Conservation (phyloP, 2,329 filamentous ascomycete species). For the Gaeumannomyces sp. region DNA sequence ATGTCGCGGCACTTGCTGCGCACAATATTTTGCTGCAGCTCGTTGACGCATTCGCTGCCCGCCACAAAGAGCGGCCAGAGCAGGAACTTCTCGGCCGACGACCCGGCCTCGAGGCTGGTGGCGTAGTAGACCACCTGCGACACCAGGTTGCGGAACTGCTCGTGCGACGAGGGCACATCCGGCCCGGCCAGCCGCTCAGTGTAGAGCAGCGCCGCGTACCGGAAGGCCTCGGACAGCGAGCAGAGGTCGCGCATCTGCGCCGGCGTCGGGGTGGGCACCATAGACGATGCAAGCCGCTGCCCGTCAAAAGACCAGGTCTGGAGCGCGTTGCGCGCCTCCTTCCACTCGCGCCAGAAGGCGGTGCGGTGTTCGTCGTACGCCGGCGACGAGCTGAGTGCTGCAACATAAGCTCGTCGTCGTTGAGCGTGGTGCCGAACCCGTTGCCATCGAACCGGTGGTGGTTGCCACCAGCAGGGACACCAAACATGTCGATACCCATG, state of each 20-base stretch:
- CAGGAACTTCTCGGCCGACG: conserved; percentile 76
- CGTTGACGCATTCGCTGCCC: conserved; percentile 81
- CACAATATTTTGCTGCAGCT: conserved; percentile 71
- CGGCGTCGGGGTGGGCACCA: conserved; percentile 41
- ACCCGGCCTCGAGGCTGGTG: conserved; percentile 65
- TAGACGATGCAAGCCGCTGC: conserved; percentile 41
- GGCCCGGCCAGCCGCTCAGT: conserved; percentile 81
- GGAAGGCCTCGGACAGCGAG: conserved; percentile 84
- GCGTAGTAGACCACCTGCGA: conserved; percentile 79
- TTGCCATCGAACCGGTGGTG: conserved; percentile 56
- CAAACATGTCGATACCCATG: conserved; percentile 13
- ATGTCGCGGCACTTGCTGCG: conserved; percentile 78
- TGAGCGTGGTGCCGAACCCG: conserved; percentile 51
- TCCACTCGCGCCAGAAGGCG: conserved; percentile 84
- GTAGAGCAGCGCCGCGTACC: conserved; percentile 82
- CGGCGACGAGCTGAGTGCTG: conserved; percentile 34
- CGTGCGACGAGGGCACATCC: conserved; percentile 62
- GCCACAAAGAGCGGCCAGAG: conserved; percentile 91
- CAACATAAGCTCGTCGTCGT: conserved; percentile 47
- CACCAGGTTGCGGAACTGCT: conserved; percentile 78
- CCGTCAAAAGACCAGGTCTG: conserved; percentile 75
- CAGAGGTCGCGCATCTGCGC: conserved; percentile 67
- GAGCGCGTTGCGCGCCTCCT: conserved; percentile 66
- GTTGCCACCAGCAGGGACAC: conserved; percentile 33
- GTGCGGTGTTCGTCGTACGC: conserved; percentile 53